Conservation (phyloP, 805 yeast species). For the Lachancea meyersii region DNA sequence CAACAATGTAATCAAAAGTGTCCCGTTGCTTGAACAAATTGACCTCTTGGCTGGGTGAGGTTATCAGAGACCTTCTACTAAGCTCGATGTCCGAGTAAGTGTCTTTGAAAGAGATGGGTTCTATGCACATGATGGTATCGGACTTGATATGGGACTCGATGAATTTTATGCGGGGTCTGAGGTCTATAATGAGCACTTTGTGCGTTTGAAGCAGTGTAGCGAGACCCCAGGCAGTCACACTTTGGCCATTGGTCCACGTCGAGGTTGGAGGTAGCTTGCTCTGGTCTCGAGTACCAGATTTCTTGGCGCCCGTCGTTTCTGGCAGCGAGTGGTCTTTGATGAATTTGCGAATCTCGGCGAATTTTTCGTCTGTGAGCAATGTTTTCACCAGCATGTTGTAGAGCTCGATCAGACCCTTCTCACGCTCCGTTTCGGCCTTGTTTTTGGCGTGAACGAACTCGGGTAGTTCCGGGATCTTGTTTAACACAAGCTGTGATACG, state of each 20-base stretch:
- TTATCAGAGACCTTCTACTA: conserved; percentile 52
- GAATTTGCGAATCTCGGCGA: conserved; percentile 22
- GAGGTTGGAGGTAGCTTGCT: background rate
- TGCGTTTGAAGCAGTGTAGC: conserved; percentile 13
- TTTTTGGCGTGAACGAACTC: conserved; percentile 23
- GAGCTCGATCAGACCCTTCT: conserved; percentile 27
- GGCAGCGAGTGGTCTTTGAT: conserved; percentile 17
- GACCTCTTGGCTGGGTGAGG: conserved; percentile 52
- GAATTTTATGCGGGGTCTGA: conserved; percentile 55
- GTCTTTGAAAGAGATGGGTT: conserved; percentile 54
- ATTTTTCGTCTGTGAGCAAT: conserved; percentile 27
- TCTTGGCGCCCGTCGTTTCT: conserved; percentile 2
- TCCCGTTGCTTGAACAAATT: conserved; percentile 47
- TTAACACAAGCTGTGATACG: conserved; percentile 26
- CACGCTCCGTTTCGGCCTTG: conserved; percentile 12
- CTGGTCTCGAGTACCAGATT: background rate
- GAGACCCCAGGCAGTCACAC: conserved; percentile 9
- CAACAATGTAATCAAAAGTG: conserved; percentile 54
- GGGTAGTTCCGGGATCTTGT: conserved; percentile 24
- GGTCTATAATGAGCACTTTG: conserved; percentile 59
- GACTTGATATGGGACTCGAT: conserved; percentile 57
- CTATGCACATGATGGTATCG: conserved; percentile 61
- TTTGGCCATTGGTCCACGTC: conserved; percentile 8
- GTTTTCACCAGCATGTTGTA: conserved; percentile 30
- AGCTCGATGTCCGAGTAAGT: conserved; percentile 57